Percentiles rank a stretch among this genome's conserved stretches.
These are phyloP conservation scores for Diaporthe citri DNA, from an alignment of 2,329 filamentous ascomycete species.

Conservation along the genomic window DNA sequence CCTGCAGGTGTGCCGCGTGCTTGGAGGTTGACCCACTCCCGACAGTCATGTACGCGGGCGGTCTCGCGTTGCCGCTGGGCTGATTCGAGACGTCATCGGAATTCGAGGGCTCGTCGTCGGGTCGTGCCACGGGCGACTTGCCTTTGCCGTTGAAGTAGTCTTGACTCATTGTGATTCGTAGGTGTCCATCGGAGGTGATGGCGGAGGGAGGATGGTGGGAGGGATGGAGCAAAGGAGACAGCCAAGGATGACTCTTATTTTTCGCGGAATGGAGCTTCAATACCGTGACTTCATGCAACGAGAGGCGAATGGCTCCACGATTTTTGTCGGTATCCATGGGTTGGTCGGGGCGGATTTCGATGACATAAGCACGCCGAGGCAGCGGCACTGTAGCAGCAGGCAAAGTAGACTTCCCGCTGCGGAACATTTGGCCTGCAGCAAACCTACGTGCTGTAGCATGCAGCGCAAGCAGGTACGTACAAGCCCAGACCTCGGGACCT, in stretches of 20 bases:
- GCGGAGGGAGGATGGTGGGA: neutral
- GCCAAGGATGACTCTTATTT: slow-evolving; percentile 39
- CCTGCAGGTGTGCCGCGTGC: slow-evolving; percentile 83
- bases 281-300: slow-evolving; percentile 34
- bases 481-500: slow-evolving; percentile 9
- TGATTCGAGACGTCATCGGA: slow-evolving; percentile 40
- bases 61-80: slow-evolving; percentile 37
- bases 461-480: slow-evolving; percentile 22
- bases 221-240: neutral
- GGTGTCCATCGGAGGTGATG: slow-evolving; percentile 40
- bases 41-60: slow-evolving; percentile 81
- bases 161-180: slow-evolving; percentile 67
- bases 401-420: slow-evolving; percentile 12
- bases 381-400: neutral
- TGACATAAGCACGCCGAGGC: slow-evolving; percentile 29
- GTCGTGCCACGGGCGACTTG: slow-evolving; percentile 55
- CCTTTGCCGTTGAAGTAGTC: slow-evolving; percentile 69
- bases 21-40: slow-evolving; percentile 85
- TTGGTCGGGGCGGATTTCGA: slow-evolving; percentile 3
- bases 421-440: slow-evolving; percentile 15
- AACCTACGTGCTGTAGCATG: slow-evolving; percentile 1
- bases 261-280: slow-evolving; percentile 32
- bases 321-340: slow-evolving; percentile 26
- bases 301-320: slow-evolving; percentile 30
- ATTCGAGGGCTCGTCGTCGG: slow-evolving; percentile 43